Percentiles rank a stretch among this genome's conserved stretches.
Evolutionary conservation across 768 basidiomycete species (phyloP).

Genomic region (Termitomyces sp.): DNA sequence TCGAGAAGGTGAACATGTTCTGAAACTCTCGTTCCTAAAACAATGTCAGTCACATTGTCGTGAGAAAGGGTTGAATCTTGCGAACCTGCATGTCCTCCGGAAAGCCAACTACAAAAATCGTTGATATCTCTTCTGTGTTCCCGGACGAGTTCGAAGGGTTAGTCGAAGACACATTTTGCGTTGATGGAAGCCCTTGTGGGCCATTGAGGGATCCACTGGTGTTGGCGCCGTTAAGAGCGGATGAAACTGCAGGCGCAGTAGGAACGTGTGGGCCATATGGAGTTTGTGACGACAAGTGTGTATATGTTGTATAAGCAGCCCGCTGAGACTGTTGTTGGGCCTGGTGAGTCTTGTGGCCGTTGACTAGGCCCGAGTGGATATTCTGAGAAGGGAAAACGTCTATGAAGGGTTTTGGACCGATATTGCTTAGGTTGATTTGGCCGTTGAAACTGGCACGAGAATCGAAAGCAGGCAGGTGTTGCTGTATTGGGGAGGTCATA

Average conservation of each 20-base stretch:
- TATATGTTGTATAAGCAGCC: conserved; percentile 22
- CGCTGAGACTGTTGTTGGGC: conserved; percentile 26
- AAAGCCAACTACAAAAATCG: conserved; percentile 98
- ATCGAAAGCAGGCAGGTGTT: conserved; percentile 33
- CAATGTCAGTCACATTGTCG: conserved; percentile 14
- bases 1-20: conserved; percentile 97
- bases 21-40: conserved; percentile 95
- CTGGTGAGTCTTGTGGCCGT: conserved; percentile 17
- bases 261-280: conserved; percentile 71
- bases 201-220: conserved; percentile 15
- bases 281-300: conserved; percentile 65
- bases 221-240: conserved; percentile 15
- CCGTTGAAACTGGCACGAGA: conserved; percentile 26
- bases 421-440: conserved; percentile 20
- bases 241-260: conserved; percentile 23
- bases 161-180: conserved; percentile 18
- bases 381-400: conserved; percentile 24
- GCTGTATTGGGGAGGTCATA: conserved; percentile 34
- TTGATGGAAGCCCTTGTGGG: conserved; percentile 21
- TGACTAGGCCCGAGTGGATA: conserved; percentile 15
- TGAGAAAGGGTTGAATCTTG: conserved; percentile 10
- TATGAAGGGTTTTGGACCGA: conserved; percentile 22
- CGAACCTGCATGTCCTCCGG: conserved; percentile 97
- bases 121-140: conserved; percentile 84
- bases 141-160: conserved; percentile 22